Base-by-base conservation (phyloP, 1,284 basidiomycete genomes). In the Apiotrichum laibachii region DNA sequence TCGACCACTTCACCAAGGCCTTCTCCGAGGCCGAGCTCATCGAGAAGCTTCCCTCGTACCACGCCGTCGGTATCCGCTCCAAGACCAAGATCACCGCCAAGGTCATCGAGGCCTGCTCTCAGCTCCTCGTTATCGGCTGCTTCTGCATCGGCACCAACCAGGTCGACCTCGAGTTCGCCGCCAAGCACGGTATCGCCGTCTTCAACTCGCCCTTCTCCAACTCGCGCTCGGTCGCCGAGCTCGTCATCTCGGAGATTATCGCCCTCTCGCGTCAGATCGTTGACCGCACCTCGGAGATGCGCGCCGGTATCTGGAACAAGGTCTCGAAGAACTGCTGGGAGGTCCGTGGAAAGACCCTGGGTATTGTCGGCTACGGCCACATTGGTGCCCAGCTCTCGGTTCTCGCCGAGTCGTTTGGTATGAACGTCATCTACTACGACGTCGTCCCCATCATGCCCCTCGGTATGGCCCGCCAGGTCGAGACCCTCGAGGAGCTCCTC, bases 161-260 rank as follows among this genome's bases (percentile, higher is more conserved):
- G 79, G 96, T 99, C 70, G 93, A 98, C 77, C 87, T 99, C 53
- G 67, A 79, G 47, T 85, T 89, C 5, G 93, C 95, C 42, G 86
- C 90, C 51, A 85, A 86, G 60, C 87, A 88, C 58, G 96, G 96
- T 68, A 90, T 99, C 66, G 91, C 94, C 42, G 96, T 99, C 56
- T 99, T 99, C 85, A 99, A 99, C 80, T 99, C 95, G 15, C 96
- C 96, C 37, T 99, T 99, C 81, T 95, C 96, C 77, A 99, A 99
- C 81, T 99, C 96, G 45, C 91, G 96, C 64, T 98, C 95, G 0
- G 96, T 99, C 53, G 96, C 96, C 50, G 96, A 99, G 81, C 87
- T 99, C 51, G 96, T 99, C 77, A 88, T 99, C 76, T 85, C 87
- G 62, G 96, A 99, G 80, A 83, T 98, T 71, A 87, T 99, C 71